A percentile compares a stretch with the other conserved stretches of the same genome.
phyloP scores from a whole-genome alignment of 78 protist species.

The Dictyostelium intermedium region DNA sequence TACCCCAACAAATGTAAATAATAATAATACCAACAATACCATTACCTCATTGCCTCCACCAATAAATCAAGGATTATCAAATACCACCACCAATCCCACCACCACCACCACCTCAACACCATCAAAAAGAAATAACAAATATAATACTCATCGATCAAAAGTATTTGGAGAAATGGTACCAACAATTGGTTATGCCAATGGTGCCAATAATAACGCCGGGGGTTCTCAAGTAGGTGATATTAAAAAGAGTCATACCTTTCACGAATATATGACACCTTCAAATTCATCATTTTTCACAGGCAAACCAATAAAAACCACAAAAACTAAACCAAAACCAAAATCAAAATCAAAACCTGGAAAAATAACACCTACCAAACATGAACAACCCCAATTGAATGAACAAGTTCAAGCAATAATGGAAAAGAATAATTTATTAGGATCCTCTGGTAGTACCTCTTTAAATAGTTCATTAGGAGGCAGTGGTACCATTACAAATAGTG shows the following conservation, averaged over 20 bases:
- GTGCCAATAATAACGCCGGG: no score
- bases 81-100: neutral
- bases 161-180: neutral
- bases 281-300: neutral
- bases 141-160: neutral
- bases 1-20: neutral
- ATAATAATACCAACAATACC: neutral
- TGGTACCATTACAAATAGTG: neutral
- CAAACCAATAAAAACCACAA: neutral
- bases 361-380: neutral
- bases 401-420: constrained; percentile 1
- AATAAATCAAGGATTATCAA: neutral
- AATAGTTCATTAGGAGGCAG: neutral
- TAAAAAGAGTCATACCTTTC: constrained; percentile 29
- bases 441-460: neutral
- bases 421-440: neutral
- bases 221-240: neutral
- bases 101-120: neutral
- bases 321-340: neutral
- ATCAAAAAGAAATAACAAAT: neutral
- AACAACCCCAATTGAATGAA: constrained; percentile 10
- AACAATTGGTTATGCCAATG: neutral
- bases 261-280: constrained; percentile 22
- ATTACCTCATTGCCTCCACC: neutral
- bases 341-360: neutral